Evolutionary conservation across 371 early-diverging fungal species (phyloP), one percentile per base, ranked within the genome.

Genomic region (Mortierella sp.): DNA sequence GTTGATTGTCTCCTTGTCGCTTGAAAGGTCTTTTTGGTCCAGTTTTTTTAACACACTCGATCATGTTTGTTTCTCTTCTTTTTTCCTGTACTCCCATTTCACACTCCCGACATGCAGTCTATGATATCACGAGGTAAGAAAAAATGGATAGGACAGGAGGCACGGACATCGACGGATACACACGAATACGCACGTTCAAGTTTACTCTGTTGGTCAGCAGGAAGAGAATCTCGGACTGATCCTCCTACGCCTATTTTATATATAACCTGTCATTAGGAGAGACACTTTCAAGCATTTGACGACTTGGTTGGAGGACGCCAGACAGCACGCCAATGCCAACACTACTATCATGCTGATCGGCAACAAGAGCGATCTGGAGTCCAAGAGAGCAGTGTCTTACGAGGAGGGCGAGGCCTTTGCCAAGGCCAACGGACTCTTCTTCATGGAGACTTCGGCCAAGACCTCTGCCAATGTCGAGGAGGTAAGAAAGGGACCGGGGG

Each of bases 361-460:
- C 48, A 98, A 98, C 91, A 99, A 99, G 88, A 93, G 94, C 70
- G 99, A 99, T 89, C 90, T 98, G 71, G 95, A 94, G 53, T 91
- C 92, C 51, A 93, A 95, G 80, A 92, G 97, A 76, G 92, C 94
- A 77, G 97, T 99, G 19, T 90, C 96, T 31, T 88, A 91, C 28
- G 98, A 98, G 83, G 98, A 97, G 83, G 99, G 96, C 59, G 95
- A 95, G 71, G 91, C 90, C 59, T 98, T 97, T 92, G 98, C 99
- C 54, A 83, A 91, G 71, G 93, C 95, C 69, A 91, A 98, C 74
- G 94, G 92, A 16, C 89, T 99, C 72, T 92, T 97, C 83, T 98
- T 97, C 83, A 92, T 96, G 89, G 99, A 99, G 82, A 95, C 98
- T 0, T 96, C 96, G 26, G 99, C 99, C 53, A 98, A 98, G 89